These are phyloP conservation scores for Malus orientalis DNA, from an alignment of 306 rosid species.

Conservation along the genomic window DNA sequence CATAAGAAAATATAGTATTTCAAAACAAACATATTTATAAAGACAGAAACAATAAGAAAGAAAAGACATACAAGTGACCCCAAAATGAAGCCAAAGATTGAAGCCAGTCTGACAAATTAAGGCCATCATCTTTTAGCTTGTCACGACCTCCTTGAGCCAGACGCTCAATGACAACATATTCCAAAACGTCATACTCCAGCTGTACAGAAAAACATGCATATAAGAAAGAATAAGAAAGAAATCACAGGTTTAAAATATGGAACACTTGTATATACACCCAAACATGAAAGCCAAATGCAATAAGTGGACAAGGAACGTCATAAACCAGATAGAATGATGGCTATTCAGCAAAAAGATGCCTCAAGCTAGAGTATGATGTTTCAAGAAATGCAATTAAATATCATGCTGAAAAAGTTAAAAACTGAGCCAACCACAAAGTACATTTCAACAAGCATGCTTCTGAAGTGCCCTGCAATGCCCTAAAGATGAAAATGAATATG, in stretches of 20 bases:
- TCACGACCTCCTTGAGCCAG: constrained; percentile 93
- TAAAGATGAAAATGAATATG: neutral
- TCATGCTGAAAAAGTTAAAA: neutral
- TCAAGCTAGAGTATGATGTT: neutral
- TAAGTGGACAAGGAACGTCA: neutral
- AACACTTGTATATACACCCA: neutral
- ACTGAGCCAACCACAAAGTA: neutral
- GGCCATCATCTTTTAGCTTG: constrained; percentile 95
- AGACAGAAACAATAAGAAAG: neutral
- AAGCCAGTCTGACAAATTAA: constrained; percentile 97
- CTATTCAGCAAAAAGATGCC: neutral
- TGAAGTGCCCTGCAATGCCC: neutral
- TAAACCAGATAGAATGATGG: neutral
- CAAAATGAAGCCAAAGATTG: constrained; percentile 97
- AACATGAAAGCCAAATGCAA: neutral
- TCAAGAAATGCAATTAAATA: neutral
- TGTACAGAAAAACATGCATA: constrained; percentile 27
- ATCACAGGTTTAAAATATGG: neutral
- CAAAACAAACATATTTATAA: neutral
- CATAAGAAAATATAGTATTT: neutral
- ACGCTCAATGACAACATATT: constrained; percentile 96
- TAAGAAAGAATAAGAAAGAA: neutral
- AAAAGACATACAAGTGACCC: constrained; percentile 88
- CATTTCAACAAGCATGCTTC: neutral
- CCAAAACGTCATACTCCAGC: constrained; percentile 97